Conservation (phyloP, 257 asterid species). For the Nicotiana knightiana region DNA sequence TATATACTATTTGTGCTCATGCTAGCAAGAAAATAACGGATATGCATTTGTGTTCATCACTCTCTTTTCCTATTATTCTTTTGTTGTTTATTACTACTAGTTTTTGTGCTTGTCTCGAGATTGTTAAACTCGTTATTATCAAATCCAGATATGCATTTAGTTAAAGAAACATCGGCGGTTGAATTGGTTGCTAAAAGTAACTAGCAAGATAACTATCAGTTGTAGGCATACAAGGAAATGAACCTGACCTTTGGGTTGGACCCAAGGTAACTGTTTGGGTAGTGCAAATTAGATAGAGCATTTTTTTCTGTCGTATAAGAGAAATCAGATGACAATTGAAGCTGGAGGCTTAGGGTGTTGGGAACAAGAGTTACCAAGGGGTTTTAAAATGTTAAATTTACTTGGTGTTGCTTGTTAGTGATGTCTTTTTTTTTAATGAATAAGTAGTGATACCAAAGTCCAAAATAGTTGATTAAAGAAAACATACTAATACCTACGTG, state of each 20-base stretch:
- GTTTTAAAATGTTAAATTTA: not conserved
- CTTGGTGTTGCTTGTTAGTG: not conserved
- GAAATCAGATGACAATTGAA: not conserved
- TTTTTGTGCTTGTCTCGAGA: not conserved
- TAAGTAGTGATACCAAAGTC: no score
- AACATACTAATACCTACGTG: not conserved
- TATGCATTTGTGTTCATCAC: no score
- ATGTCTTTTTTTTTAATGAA: not conserved
- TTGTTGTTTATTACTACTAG: not conserved
- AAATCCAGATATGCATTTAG: not conserved
- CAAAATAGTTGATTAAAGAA: no score
- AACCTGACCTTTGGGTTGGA: not conserved
- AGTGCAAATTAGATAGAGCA: not conserved
- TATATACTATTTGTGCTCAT: constrained; percentile 31
- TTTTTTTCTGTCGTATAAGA: not conserved
- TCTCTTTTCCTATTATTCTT: not conserved
- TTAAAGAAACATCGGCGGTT: not conserved
- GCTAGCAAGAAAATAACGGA: constrained; percentile 77
- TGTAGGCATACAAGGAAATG: not conserved
- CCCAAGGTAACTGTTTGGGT: not conserved
- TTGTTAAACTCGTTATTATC: not conserved
- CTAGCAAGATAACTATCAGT: not conserved
- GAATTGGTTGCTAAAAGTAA: not conserved
- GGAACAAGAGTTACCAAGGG: not conserved
- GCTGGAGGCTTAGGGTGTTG: not conserved